These are phyloP conservation scores for Chlamydomonas eustigma DNA, from an alignment of 139 green algal species.

Conservation along the genomic window DNA sequence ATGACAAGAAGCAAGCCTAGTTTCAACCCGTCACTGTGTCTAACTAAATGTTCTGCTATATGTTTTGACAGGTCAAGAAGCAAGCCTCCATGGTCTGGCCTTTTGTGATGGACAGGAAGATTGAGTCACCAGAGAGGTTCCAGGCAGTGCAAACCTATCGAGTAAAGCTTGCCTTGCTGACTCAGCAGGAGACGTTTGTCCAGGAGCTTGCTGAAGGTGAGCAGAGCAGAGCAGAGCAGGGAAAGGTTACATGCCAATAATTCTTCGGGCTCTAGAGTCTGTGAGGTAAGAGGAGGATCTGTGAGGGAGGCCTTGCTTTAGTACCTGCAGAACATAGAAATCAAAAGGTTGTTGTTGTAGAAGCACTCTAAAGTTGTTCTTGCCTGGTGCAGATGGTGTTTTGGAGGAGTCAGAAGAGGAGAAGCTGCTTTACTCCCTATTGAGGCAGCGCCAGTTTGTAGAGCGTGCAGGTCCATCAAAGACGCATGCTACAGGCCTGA, in stretches of 20 bases:
- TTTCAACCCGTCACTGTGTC: too few relatives aligned
- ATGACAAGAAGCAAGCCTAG: too few relatives aligned
- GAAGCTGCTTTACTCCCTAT: background rate
- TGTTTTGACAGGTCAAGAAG: background rate
- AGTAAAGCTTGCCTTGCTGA: constrained; percentile 70
- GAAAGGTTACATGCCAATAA: background rate
- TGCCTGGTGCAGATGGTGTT: constrained; percentile 47
- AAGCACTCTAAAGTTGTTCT: background rate
- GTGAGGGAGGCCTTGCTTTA: background rate
- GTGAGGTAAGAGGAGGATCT: too few relatives aligned
- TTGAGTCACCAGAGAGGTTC: constrained; percentile 78
- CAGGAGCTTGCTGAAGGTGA: constrained; percentile 45
- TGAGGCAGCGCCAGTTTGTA: background rate
- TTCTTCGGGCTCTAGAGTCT: background rate
- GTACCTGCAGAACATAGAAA: background rate
- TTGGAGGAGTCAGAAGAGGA: constrained; percentile 58
- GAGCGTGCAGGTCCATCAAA: background rate
- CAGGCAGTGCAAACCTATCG: constrained; percentile 79
- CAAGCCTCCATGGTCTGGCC: background rate
- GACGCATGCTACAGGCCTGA: background rate
- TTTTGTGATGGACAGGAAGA: constrained; percentile 82
- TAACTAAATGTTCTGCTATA: too few relatives aligned
- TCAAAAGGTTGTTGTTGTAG: background rate
- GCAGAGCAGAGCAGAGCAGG: background rate
- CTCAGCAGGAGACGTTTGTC: constrained; percentile 72